Conservation (phyloP, 2,329 filamentous ascomycete genomes). For the Didymella arachidicola region DNA sequence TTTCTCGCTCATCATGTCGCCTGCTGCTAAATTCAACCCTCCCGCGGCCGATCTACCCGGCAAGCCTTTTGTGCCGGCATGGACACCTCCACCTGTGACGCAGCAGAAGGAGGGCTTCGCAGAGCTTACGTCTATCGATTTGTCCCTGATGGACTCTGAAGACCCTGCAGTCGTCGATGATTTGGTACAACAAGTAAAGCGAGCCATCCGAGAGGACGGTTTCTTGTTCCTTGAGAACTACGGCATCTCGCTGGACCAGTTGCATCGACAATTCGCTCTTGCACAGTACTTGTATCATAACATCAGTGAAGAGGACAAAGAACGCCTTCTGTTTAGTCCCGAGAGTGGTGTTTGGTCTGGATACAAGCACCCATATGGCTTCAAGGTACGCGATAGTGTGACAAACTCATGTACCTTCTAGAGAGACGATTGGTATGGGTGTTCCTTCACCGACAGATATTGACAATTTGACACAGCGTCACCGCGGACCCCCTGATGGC, state of each 20-base stretch:
- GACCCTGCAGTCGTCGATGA: constrained; percentile 51
- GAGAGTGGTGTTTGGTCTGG: constrained; percentile 60
- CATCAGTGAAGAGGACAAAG: constrained; percentile 60
- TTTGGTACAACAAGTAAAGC: constrained; percentile 53
- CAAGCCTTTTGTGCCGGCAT: constrained; percentile 34
- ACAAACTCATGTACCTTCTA: no score
- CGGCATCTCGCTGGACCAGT: constrained; percentile 56
- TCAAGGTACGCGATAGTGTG: constrained; percentile 46
- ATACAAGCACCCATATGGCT: constrained; percentile 60
- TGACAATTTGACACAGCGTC: constrained; percentile 31
- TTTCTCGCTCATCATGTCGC: constrained; percentile 25
- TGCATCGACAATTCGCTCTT: constrained; percentile 61
- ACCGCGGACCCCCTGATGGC: constrained; percentile 56
- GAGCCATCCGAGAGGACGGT: constrained; percentile 45
- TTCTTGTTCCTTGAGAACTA: constrained; percentile 60
- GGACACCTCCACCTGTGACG: constrained; percentile 55
- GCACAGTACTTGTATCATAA: constrained; percentile 61
- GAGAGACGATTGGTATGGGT: no score
- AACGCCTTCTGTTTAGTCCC: constrained; percentile 58
- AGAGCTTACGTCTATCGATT: constrained; percentile 42
- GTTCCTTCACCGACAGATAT: neutral
- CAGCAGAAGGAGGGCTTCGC: constrained; percentile 55
- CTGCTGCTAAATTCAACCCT: constrained; percentile 30
- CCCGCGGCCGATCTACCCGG: constrained; percentile 31
- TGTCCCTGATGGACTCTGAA: constrained; percentile 43